Conservation (phyloP, 2,329 filamentous ascomycete genomes). For the Raffaelea arxii region DNA sequence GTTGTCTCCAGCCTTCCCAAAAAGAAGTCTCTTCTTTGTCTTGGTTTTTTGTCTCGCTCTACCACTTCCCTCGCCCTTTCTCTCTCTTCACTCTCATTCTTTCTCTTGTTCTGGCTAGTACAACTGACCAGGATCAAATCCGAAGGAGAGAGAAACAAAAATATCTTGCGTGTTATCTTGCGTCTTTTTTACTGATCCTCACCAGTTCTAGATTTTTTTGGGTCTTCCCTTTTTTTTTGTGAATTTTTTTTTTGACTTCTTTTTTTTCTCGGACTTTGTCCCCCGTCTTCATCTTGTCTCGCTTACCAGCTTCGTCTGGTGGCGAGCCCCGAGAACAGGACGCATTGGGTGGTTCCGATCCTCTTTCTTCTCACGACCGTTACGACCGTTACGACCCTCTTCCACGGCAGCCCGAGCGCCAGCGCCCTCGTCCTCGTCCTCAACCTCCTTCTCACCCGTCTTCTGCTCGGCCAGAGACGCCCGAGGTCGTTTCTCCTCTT, state of each 20-base stretch:
- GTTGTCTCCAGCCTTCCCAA: not conserved
- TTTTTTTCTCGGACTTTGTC: not conserved
- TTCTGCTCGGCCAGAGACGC: slow-evolving; percentile 17
- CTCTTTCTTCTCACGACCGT: slow-evolving; percentile 35
- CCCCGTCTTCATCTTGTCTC: slow-evolving; percentile 8
- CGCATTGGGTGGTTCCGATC: slow-evolving; percentile 10
- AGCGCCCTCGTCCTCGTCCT: slow-evolving; percentile 24
- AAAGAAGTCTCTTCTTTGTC: not conserved
- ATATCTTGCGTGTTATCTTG: not conserved
- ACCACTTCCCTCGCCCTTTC: not conserved
- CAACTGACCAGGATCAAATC: not conserved
- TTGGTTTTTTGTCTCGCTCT: not conserved
- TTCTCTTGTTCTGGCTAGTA: not conserved
- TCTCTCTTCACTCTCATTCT: not conserved
- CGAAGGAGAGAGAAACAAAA: not conserved
- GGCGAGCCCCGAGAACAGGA: slow-evolving; percentile 5
- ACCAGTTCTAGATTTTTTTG: not conserved
- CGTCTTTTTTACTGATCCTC: not conserved
- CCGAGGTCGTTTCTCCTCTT: too few relatives aligned
- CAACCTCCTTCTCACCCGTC: slow-evolving; percentile 23
- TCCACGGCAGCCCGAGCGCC: slow-evolving; percentile 28
- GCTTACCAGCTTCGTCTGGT: slow-evolving; percentile 11
- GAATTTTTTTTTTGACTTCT: not conserved
- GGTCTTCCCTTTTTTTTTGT: too few relatives aligned
- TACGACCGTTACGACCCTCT: slow-evolving; percentile 41